Percentiles rank a stretch among this genome's conserved stretches.
These are phyloP conservation scores for Apodospora peruviana DNA, from an alignment of 495 filamentous ascomycete species.

Conservation along the genomic window DNA sequence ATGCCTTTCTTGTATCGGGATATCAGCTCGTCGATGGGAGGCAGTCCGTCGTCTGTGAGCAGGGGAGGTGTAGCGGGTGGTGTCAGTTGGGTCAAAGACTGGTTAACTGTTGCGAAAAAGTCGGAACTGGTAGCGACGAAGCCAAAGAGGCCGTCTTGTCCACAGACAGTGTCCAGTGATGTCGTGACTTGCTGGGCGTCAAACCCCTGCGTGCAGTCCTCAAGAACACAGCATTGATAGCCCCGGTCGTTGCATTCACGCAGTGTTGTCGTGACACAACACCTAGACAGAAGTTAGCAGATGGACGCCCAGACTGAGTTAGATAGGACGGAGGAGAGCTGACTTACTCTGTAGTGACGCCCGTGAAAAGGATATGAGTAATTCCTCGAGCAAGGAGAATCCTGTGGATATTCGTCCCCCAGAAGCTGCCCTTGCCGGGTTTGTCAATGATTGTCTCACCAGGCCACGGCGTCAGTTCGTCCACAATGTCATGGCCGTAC, in stretches of 20 bases:
- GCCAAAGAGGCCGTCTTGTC: conserved; percentile 40
- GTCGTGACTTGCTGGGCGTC: conserved; percentile 30
- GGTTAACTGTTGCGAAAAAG: conserved; percentile 26
- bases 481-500: conserved; percentile 57
- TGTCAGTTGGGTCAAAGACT: conserved; percentile 19
- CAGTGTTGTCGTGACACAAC: conserved; percentile 64
- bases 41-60: conserved; percentile 16
- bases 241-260: conserved; percentile 70
- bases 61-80: conserved; percentile 27
- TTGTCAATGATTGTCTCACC: conserved; percentile 63
- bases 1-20: conserved; percentile 26
- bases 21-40: conserved; percentile 31
- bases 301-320: conserved; percentile 23
- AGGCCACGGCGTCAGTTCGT: conserved; percentile 53
- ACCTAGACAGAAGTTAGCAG: conserved; percentile 40
- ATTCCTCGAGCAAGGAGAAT: conserved; percentile 56
- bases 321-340: not conserved
- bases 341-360: conserved; percentile 42
- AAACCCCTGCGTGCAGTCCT: conserved; percentile 34
- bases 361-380: conserved; percentile 60
- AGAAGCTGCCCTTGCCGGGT: conserved; percentile 61
- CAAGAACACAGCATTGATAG: conserved; percentile 58
- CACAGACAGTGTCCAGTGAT: conserved; percentile 29
- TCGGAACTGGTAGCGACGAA: conserved; percentile 37
- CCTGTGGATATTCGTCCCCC: conserved; percentile 57